Evolutionary conservation across 116 monocot species (phyloP).

Genomic region (Dioscorea cayenensis): DNA sequence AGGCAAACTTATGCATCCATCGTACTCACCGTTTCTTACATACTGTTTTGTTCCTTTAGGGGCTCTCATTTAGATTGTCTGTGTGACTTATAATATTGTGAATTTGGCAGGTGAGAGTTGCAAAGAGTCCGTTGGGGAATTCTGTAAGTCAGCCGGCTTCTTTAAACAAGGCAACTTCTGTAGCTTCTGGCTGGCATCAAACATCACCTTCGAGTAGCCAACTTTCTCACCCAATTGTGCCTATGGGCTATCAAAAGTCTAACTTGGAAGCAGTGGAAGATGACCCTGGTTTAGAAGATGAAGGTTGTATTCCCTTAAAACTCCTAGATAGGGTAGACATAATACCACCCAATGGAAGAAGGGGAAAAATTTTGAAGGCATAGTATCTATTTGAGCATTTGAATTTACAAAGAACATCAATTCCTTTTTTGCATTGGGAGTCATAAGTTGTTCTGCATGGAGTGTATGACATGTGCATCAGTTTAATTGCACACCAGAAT

Average conservation of each 20-base stretch:
- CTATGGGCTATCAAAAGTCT: slow-evolving; percentile 28
- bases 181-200: slow-evolving; percentile 30
- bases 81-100: background rate
- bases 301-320: slow-evolving; percentile 34
- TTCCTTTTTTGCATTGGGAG: too few species aligned
- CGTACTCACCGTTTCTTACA: slow-evolving; percentile 22
- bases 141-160: slow-evolving; percentile 16
- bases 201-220: background rate
- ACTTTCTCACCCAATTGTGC: slow-evolving; percentile 6
- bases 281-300: slow-evolving; percentile 45
- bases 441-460: too few species aligned
- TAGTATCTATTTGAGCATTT: too few species aligned
- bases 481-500: too few species aligned
- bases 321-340: background rate
- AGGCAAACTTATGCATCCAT: slow-evolving; percentile 92
- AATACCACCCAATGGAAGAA: too few species aligned
- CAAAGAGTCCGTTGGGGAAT: slow-evolving; percentile 37
- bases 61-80: background rate
- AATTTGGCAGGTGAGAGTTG: slow-evolving; percentile 32
- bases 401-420: too few species aligned
- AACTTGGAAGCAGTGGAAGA: slow-evolving; percentile 36
- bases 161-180: slow-evolving; percentile 16
- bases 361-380: too few species aligned
- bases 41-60: background rate
- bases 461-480: too few species aligned